These are phyloP conservation scores for Fusarium lyarnte DNA, from an alignment of 2,329 filamentous ascomycete genomes.

Conservation along the genomic window DNA sequence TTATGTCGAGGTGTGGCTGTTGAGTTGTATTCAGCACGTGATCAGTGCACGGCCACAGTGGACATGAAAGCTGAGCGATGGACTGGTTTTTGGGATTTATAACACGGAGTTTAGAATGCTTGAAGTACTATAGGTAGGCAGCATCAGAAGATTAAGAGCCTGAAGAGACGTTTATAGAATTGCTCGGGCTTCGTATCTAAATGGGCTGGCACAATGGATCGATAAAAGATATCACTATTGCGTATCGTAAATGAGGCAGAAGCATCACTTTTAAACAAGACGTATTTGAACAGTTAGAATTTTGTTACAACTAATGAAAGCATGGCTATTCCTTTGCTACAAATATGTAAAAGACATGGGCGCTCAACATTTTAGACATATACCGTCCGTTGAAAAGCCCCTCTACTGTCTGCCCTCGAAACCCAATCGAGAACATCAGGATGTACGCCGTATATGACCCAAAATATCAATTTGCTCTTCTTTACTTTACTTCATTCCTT, in stretches of 20 bases:
- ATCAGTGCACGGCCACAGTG: slow-evolving; percentile 20
- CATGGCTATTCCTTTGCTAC: slow-evolving; percentile 41
- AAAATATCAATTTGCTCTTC: slow-evolving; percentile 36
- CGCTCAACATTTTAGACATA: slow-evolving; percentile 29
- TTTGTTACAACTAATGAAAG: slow-evolving; percentile 44
- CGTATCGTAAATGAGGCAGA: background rate
- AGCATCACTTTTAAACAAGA: background rate
- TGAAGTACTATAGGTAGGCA: background rate
- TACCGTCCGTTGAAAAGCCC: slow-evolving; percentile 31
- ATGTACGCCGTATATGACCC: slow-evolving; percentile 43
- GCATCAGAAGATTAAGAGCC: background rate
- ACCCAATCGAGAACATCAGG: slow-evolving; percentile 42
- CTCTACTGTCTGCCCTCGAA: slow-evolving; percentile 41
- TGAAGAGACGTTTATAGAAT: background rate
- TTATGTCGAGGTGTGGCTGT: slow-evolving; percentile 19
- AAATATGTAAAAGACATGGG: slow-evolving; percentile 39
- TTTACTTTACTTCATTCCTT: slow-evolving; percentile 23
- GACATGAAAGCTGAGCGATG: background rate
- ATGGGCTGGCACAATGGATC: background rate
- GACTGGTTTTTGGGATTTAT: background rate
- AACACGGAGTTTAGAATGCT: background rate
- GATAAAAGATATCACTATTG: background rate
- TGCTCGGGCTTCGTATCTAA: background rate
- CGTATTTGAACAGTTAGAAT: slow-evolving; percentile 38
- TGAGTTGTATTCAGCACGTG: slow-evolving; percentile 37